phyloP scores from a whole-genome alignment of 495 filamentous ascomycete species.

The Neurospora intermedia region DNA sequence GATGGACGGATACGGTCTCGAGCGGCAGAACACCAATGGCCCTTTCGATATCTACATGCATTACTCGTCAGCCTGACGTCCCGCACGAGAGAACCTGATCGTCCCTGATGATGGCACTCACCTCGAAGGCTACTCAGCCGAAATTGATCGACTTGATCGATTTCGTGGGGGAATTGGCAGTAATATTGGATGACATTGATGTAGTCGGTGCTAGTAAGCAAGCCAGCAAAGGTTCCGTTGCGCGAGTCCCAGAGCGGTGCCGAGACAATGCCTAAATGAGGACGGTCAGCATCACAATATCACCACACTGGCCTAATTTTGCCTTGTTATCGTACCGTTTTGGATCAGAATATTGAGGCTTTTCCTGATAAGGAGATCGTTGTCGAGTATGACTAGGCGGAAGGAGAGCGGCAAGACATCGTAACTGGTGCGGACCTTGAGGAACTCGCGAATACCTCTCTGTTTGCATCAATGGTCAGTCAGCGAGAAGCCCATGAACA shows the following conservation, averaged over 20 bases:
- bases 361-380: constrained; percentile 89
- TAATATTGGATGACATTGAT: constrained; percentile 99
- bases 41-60: constrained; percentile 71
- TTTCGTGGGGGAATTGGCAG: constrained; percentile 89
- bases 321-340: constrained; percentile 56
- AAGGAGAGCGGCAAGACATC: constrained; percentile 98
- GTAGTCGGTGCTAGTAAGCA: constrained; percentile 92
- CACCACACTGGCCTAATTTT: not conserved
- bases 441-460: constrained; percentile 88
- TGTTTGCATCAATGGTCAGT: constrained; percentile 26
- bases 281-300: constrained; percentile 11
- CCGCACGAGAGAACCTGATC: not conserved
- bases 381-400: constrained; percentile 92
- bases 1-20: constrained; percentile 92
- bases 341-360: constrained; percentile 94
- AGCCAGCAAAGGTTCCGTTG: constrained; percentile 83
- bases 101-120: constrained; percentile 25
- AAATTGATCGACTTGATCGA: constrained; percentile 87
- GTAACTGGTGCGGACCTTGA: constrained; percentile 93
- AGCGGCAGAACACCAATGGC: constrained; percentile 84
- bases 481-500: not conserved
- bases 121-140: constrained; percentile 86
- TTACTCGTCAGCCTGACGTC: constrained; percentile 6
- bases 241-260: constrained; percentile 96
- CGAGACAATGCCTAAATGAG: constrained; percentile 77